Conservation (phyloP, 495 filamentous ascomycete species). For the Penicillium taxi region DNA sequence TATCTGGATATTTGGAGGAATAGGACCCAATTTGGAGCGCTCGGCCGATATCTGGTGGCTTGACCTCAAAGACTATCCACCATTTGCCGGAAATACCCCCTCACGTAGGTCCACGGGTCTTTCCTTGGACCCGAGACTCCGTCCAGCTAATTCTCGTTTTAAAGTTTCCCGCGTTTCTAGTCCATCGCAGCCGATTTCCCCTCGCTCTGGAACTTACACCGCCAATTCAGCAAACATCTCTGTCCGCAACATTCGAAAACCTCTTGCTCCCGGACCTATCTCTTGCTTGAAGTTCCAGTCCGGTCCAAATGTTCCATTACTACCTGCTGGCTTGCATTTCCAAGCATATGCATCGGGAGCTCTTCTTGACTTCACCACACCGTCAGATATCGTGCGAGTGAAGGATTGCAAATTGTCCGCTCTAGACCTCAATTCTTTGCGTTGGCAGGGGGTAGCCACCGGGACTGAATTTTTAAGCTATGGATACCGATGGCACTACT, state of each 20-base stretch:
- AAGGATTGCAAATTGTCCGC: constrained; percentile 86
- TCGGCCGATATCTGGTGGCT: constrained; percentile 94
- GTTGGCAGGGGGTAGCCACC: constrained; percentile 90
- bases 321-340: constrained; percentile 85
- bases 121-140: constrained; percentile 20
- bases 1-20: constrained; percentile 95
- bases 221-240: constrained; percentile 86
- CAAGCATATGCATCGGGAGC: constrained; percentile 90
- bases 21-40: constrained; percentile 92
- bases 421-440: constrained; percentile 72
- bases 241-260: constrained; percentile 62
- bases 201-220: constrained; percentile 66
- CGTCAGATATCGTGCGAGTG: constrained; percentile 70
- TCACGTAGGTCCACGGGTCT: constrained; percentile 61
- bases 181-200: constrained; percentile 32
- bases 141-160: no score
- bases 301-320: constrained; percentile 77
- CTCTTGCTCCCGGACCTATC: constrained; percentile 78
- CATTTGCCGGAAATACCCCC: constrained; percentile 61
- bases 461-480: constrained; percentile 84
- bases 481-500: constrained; percentile 94
- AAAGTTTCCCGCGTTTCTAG: constrained; percentile 35
- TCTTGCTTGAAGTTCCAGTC: constrained; percentile 84
- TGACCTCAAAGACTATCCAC: constrained; percentile 81
- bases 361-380: constrained; percentile 87